Evolutionary conservation across 2,329 filamentous ascomycete species (phyloP).

Genomic region (Colletotrichum limetticola): DNA sequence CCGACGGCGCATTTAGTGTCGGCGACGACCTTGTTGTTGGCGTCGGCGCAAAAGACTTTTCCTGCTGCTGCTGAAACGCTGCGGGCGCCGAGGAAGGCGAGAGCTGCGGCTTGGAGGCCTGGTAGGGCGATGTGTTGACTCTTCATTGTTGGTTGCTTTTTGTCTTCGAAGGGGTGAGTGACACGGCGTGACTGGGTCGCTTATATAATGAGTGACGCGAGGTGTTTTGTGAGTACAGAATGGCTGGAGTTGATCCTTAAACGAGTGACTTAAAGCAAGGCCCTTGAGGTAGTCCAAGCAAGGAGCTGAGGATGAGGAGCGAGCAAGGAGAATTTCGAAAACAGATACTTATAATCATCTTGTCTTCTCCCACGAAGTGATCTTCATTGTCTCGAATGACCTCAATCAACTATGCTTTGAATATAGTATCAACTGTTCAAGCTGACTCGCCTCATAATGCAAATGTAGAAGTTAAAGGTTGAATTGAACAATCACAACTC

Average conservation of each 20-base stretch:
- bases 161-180: neutral
- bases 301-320: too few relatives aligned
- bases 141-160: neutral
- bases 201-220: too few relatives aligned
- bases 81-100: constrained; percentile 7
- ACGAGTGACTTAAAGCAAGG: too few relatives aligned
- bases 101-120: neutral
- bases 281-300: too few relatives aligned
- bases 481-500: neutral
- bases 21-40: constrained; percentile 2
- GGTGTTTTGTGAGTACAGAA: too few relatives aligned
- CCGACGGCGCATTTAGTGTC: neutral
- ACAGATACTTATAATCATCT: too few relatives aligned
- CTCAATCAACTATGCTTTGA: neutral
- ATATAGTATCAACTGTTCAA: neutral
- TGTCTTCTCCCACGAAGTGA: neutral
- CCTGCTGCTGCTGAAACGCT: neutral
- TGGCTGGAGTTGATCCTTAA: neutral
- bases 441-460: neutral
- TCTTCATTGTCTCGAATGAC: neutral
- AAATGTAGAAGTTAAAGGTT: neutral
- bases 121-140: neutral
- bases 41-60: constrained; percentile 4
- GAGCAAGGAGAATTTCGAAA: too few relatives aligned
- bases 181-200: neutral